Percentiles rank a stretch among this genome's conserved stretches.
Conservation (phyloP, 2,329 filamentous ascomycete genomes). For the Aureobasidium musti region DNA sequence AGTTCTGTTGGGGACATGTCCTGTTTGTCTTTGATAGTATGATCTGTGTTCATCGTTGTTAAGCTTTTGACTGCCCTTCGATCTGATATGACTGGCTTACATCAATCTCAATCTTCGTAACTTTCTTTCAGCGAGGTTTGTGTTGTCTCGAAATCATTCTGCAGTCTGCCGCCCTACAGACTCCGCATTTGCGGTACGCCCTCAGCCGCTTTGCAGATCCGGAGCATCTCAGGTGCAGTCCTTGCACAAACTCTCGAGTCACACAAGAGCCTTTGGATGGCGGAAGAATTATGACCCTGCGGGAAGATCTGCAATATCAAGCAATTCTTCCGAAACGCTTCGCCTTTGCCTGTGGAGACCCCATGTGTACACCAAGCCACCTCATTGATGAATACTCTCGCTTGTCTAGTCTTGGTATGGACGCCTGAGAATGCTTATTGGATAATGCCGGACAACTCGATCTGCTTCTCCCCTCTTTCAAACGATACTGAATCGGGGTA, state of each 20-base stretch:
- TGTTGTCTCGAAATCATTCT: background rate
- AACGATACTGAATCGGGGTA: background rate
- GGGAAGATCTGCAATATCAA: slow-evolving; percentile 24
- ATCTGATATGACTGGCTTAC: no score
- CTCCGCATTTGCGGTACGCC: slow-evolving; percentile 17
- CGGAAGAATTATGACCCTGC: slow-evolving; percentile 2
- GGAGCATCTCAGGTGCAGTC: slow-evolving; percentile 2
- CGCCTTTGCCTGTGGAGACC: slow-evolving; percentile 13
- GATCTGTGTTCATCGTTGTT: background rate
- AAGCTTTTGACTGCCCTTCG: no score
- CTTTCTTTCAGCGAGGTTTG: background rate
- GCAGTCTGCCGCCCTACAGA: background rate
- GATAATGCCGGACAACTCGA: background rate
- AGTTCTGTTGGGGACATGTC: background rate
- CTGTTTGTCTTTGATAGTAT: background rate
- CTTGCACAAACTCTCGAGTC: background rate
- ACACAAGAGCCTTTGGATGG: slow-evolving; percentile 1
- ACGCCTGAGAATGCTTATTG: background rate
- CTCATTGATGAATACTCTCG: slow-evolving; percentile 5
- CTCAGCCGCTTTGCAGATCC: slow-evolving; percentile 20
- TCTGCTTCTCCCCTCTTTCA: background rate
- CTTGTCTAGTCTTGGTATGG: slow-evolving; percentile 18
- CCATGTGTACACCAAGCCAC: slow-evolving; percentile 15
- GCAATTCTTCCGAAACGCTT: slow-evolving; percentile 27
- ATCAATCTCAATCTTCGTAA: background rate